These are phyloP conservation scores for Marsdenia floribunda DNA, from an alignment of 257 asterid species.

Conservation along the genomic window DNA sequence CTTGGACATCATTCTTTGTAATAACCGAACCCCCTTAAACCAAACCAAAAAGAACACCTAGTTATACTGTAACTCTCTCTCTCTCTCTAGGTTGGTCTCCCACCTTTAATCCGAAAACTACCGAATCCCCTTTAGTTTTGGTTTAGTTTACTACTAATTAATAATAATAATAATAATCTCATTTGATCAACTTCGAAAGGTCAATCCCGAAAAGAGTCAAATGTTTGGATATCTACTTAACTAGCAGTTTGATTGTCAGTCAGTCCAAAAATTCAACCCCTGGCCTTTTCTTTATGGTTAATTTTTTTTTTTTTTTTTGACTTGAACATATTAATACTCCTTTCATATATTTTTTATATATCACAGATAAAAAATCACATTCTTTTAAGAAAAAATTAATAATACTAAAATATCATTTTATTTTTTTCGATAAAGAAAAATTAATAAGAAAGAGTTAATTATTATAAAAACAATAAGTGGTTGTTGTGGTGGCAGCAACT, in stretches of 20 bases:
- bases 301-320: constrained; percentile 5
- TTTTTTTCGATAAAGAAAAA: too few species aligned
- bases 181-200: not conserved
- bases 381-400: too few species aligned
- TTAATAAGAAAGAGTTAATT: too few species aligned
- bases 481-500: too few species aligned
- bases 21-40: constrained; percentile 22
- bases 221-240: constrained; percentile 5
- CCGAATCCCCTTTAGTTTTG: constrained; percentile 23
- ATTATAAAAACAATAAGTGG: too few species aligned
- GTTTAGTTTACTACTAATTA: not conserved
- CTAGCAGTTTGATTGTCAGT: constrained; percentile 20
- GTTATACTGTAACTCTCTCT: not conserved
- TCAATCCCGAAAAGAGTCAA: constrained; percentile 4
- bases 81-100: constrained; percentile 35
- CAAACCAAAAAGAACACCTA: constrained; percentile 18
- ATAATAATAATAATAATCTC: not conserved
- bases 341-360: too few species aligned
- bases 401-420: too few species aligned
- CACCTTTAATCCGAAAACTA: constrained; percentile 28
- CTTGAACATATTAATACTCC: not conserved
- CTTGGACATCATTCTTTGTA: too few species aligned
- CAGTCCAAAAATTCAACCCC: constrained; percentile 4
- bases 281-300: not conserved
- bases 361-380: too few species aligned